These are phyloP conservation scores for Pythium guiyangense DNA, from an alignment of 352 stramenopile genomes.

Conservation along the genomic window DNA sequence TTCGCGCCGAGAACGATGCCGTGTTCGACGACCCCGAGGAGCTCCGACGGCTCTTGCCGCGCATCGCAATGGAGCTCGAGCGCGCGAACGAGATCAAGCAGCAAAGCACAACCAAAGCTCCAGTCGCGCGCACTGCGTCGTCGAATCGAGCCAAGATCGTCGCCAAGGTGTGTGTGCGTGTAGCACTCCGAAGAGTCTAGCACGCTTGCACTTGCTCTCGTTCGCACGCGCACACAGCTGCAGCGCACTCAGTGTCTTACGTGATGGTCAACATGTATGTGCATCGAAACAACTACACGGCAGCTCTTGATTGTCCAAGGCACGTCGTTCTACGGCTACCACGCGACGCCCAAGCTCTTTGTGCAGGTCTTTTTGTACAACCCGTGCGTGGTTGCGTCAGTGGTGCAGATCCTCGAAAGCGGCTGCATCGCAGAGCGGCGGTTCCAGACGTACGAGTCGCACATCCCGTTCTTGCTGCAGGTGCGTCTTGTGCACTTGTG, in stretches of 20 bases:
- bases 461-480: constrained; percentile 87
- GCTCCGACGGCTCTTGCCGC: constrained; percentile 53
- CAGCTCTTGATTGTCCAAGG: constrained; percentile 86
- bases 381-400: constrained; percentile 41
- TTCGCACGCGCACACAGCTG: not conserved
- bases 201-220: too few relatives aligned
- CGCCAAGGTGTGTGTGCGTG: constrained; percentile 47
- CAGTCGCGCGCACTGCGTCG: not conserved
- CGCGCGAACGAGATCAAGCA: constrained; percentile 39
- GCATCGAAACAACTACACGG: not conserved
- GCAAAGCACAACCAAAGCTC: constrained; percentile 18
- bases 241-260: not conserved
- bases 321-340: constrained; percentile 89
- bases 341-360: constrained; percentile 68
- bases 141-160: constrained; percentile 30
- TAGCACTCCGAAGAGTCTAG: not conserved
- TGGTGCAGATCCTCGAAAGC: constrained; percentile 85
- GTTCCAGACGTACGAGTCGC: constrained; percentile 88
- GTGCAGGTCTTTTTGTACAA: constrained; percentile 90
- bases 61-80: constrained; percentile 72
- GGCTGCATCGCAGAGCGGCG: constrained; percentile 56
- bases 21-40: constrained; percentile 67
- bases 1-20: constrained; percentile 58
- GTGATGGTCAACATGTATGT: not conserved
- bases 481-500: constrained; percentile 17